Conservation (phyloP, 2,329 filamentous ascomycete species). For the Macrophomina pseudophaseolina region DNA sequence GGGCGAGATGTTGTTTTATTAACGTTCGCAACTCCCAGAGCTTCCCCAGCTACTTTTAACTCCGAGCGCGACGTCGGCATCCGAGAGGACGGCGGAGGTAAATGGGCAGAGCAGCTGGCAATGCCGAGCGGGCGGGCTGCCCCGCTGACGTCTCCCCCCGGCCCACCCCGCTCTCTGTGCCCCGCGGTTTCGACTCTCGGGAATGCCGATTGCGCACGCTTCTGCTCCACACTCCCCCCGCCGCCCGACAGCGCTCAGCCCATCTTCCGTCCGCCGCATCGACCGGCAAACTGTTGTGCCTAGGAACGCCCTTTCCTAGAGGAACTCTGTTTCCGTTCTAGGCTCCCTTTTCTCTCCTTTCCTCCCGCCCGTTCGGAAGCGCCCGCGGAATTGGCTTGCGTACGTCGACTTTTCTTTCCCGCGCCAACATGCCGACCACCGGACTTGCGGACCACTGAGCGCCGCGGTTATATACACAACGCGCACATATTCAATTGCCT, state of each 20-base stretch:
- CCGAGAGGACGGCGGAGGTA: constrained; percentile 7
- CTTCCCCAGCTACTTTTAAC: constrained; percentile 1
- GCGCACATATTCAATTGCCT: not conserved
- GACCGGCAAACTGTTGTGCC: not conserved
- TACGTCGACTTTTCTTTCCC: constrained; percentile 2
- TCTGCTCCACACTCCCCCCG: not conserved
- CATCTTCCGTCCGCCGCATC: not conserved
- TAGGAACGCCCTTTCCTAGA: not conserved
- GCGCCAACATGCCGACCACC: constrained; percentile 13
- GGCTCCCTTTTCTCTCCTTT: too few relatives aligned
- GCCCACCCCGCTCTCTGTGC: constrained; percentile 9
- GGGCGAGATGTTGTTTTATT: not conserved
- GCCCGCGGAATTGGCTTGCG: not conserved
- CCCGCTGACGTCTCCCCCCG: constrained; percentile 9
- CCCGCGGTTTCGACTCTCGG: constrained; percentile 15
- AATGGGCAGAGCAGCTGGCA: not conserved
- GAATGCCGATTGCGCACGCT: not conserved
- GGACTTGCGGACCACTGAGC: constrained; percentile 4
- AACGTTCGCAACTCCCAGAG: not conserved
- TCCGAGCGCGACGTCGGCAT: constrained; percentile 11
- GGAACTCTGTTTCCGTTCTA: not conserved
- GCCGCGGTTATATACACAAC: constrained; percentile 1
- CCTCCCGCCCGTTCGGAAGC: not conserved
- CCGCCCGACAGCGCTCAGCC: not conserved
- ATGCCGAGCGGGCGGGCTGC: constrained; percentile 1